Conservation (phyloP, 139 green algal species). For the Tetradesmus obliquus region DNA sequence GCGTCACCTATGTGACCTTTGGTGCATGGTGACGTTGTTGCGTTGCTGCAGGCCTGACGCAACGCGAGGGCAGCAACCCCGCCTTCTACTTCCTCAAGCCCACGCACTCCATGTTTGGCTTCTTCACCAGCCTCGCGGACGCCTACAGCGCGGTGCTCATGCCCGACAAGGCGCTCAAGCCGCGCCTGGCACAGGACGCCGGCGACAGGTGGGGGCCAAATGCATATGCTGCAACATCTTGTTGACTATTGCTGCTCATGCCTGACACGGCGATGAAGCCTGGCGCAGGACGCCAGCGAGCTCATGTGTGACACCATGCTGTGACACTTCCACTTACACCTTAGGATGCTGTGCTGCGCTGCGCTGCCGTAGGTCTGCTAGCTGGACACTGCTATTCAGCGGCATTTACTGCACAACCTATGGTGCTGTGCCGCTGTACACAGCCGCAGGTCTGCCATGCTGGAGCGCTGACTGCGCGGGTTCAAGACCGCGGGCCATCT, state of each 20-base stretch:
- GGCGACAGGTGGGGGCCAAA: slow-evolving; percentile 69
- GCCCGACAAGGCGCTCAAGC: slow-evolving; percentile 83
- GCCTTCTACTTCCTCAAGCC: slow-evolving; percentile 97
- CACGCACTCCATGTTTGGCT: slow-evolving; percentile 93
- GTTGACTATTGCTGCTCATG: neutral
- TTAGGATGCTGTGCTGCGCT: no score
- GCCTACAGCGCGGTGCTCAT: slow-evolving; percentile 95
- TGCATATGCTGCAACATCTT: neutral
- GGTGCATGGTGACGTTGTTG: neutral
- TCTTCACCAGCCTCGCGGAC: slow-evolving; percentile 95
- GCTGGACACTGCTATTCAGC: no score
- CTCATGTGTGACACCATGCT: slow-evolving; percentile 52
- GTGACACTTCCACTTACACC: no score
- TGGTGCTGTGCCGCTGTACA: no score
- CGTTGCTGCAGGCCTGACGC: slow-evolving; percentile 4
- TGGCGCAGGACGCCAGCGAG: slow-evolving; percentile 78
- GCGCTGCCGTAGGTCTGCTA: no score
- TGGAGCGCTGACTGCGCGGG: no score
- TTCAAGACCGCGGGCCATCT: no score
- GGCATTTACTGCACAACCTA: no score
- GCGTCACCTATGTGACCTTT: slow-evolving; percentile 37
- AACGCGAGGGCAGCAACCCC: slow-evolving; percentile 27
- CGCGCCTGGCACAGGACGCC: slow-evolving; percentile 74
- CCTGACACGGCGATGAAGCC: slow-evolving; percentile 41
- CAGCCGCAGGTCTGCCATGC: no score